Evolutionary conservation across 192 early-diverging fungal genomes (phyloP), one percentile per base, ranked within the genome.

Genomic region (Funneliformis mosseae): DNA sequence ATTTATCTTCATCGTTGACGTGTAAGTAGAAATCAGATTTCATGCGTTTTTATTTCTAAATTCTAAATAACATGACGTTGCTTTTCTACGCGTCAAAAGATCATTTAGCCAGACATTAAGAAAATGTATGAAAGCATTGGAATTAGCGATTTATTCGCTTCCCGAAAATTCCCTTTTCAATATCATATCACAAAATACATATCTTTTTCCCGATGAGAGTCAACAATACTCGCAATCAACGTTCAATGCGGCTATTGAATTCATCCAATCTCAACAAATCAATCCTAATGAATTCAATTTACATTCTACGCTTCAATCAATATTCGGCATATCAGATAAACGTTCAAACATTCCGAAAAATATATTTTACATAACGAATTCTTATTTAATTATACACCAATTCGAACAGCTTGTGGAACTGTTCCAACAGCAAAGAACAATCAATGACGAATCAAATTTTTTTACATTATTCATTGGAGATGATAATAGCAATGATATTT

Each of bases 131-230:
- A 76, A 81, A 61, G 84, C 88, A 0, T 81, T 89, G 5, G 74
- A 85, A 42, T 74, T 89, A 25, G 74, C 89, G 21, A 78, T 89
- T 18, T 84, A 80, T 69, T 90, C 89, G 18, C 66, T 89, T 14
- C 89, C 88, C 7, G 63, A 80, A 39, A 81, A 80, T 18, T 69
- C 68, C 23, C 76, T 72, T 55, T 89, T 89, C 84, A 89, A 89
- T 69, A 79, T 89, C 8, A 75, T 90, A 41, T 84, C 82, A 21
- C 88, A n/a, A 5, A 76, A 74, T 63, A 60, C 74, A 38, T 70
- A 43, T 28, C 77, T 91, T 16, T 89, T 89, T 69, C 27, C 75
- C 33, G 27, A 67, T 16, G 75, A 69, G 28, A 83, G 83, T 77
- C 70, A 67, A 14, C 59, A 64, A 10, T 90, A 91, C 69, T 46